A percentile compares a stretch with the other conserved stretches of the same genome.
Conservation (phyloP, 2,329 filamentous ascomycete species). For the Pestalotiopsis sp. region DNA sequence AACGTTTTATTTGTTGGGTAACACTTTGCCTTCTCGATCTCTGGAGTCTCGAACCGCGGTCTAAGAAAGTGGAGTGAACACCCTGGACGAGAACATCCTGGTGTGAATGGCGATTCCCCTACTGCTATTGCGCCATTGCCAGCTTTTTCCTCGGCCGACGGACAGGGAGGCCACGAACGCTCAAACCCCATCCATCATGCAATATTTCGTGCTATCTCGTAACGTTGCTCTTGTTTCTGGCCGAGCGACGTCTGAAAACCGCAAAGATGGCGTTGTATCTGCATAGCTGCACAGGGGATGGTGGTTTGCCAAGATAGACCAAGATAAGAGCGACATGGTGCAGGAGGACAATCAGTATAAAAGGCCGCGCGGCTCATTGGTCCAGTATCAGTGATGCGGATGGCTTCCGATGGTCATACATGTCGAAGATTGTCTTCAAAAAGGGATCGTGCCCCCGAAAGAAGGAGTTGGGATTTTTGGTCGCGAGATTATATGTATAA, state of each 20-base stretch:
- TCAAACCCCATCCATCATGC: neutral
- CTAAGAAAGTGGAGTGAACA: neutral
- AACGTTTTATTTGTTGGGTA: neutral
- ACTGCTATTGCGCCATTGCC: neutral
- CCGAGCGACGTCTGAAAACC: neutral
- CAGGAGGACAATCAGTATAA: neutral
- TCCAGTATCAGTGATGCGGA: neutral
- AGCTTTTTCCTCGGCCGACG: neutral
- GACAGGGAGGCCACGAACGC: neutral
- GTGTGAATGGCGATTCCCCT: neutral
- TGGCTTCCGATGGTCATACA: neutral
- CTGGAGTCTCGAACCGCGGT: neutral
- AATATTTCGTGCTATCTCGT: neutral
- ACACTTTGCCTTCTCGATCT: neutral
- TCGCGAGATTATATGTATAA: neutral
- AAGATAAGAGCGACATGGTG: neutral
- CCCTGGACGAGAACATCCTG: neutral
- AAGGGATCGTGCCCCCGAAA: neutral
- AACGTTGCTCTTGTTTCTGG: neutral
- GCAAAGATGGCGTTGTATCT: neutral
- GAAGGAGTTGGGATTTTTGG: neutral
- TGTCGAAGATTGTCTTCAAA: neutral
- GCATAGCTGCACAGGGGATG: neutral
- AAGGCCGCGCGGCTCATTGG: neutral
- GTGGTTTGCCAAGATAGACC: neutral